These are phyloP conservation scores for Smittium mucronatum DNA, from an alignment of 371 early-diverging fungal species.

Conservation along the genomic window DNA sequence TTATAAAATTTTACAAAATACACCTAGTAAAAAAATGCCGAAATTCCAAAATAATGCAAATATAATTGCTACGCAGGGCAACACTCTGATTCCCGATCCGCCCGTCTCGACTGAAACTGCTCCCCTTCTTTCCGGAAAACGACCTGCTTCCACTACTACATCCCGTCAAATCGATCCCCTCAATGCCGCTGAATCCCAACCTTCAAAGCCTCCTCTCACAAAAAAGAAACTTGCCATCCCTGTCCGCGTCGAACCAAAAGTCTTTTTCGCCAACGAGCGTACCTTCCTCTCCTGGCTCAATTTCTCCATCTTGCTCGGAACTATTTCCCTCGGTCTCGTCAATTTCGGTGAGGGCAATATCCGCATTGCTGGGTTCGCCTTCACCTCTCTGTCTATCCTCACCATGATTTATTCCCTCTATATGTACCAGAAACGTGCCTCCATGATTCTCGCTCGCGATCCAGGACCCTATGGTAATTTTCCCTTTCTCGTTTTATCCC, in stretches of 20 bases:
- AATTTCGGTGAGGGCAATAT: constrained; percentile 73
- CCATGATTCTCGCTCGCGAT: constrained; percentile 49
- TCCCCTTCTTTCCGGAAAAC: neutral
- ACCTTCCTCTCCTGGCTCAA: constrained; percentile 92
- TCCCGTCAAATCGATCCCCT: neutral
- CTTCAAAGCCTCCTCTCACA: constrained; percentile 12
- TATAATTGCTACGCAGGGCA: constrained; percentile 8
- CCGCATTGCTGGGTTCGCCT: constrained; percentile 60
- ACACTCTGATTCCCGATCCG: neutral
- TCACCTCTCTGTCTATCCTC: constrained; percentile 63
- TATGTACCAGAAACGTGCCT: constrained; percentile 86
- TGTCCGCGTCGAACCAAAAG: constrained; percentile 97
- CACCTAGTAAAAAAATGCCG: constrained; percentile 7
- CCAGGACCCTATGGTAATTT: constrained; percentile 62
- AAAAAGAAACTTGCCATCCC: constrained; percentile 57
- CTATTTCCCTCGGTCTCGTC: constrained; percentile 63
- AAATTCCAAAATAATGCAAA: constrained; percentile 10
- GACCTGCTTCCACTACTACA: too few relatives aligned
- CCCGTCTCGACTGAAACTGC: neutral
- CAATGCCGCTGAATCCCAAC: neutral
- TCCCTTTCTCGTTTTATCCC: neutral
- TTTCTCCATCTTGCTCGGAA: constrained; percentile 57
- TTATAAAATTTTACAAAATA: too few relatives aligned
- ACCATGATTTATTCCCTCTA: constrained; percentile 80
- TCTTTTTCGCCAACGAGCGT: constrained; percentile 98